Base-by-base conservation (phyloP, 2,329 filamentous ascomycete genomes). In the Diaporthe citri region DNA sequence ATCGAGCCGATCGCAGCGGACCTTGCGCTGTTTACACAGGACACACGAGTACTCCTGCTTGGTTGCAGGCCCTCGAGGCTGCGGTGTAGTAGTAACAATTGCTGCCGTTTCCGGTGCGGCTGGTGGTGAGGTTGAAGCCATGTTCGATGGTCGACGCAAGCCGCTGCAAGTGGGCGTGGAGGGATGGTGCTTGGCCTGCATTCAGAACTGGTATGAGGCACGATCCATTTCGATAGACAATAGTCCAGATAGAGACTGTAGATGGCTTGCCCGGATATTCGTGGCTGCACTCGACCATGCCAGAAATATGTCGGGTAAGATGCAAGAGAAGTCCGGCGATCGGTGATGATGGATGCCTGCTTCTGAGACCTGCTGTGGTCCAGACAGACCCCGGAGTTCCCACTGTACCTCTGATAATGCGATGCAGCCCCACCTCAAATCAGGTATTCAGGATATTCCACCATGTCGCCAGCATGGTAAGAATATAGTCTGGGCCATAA, bases 21-120 rank as follows among this genome's bases (percentile, higher is more conserved):
- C 82, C 77, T 89, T 89, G 34, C 87, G 85, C 76, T 87, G 87
- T 77, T 90, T 88, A 77, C 89, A 91, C 2, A 85, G 81, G 8
- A 88, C 80, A 76, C 89, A 91, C 0, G 89, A 85, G 55, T 88
- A 85, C 25, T 77, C 75, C 48, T 77, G 75, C 43, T 75, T 73
- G 8, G 36, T 52, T 4, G 51, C 72, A 13, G 75, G 52, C 6
- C 28, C 20, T 46, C 62, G 67, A 57, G 67, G 51, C 12, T 69
- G 72, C 7, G 71, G 17, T 15, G 60, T 9, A 48, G 72, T 15
- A 46, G 71, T 55, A 13, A 69, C 36, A 41, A 12, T 25, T 28
- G 34, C 8, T 34, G 57, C 43, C 46, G 59, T 51, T n/a, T 17
- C 39, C 46, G 57, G 48, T 31, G 41, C 28, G 13, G 64, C 34